phyloP scores from a whole-genome alignment of 2,329 filamentous ascomycete genomes.

The Monosporascus sp. region DNA sequence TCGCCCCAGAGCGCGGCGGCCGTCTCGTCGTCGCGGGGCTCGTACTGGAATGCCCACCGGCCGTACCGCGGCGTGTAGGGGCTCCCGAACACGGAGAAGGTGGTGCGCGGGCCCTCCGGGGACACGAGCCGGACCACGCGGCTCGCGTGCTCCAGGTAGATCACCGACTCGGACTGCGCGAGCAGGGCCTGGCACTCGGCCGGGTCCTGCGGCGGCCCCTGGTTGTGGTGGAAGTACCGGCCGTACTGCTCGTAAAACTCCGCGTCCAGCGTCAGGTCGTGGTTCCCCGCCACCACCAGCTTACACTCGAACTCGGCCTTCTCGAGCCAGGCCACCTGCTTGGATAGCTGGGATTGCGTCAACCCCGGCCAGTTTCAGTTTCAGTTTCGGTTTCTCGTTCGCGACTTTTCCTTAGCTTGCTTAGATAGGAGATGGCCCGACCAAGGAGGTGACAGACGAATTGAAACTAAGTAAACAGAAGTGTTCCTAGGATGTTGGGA shows the following conservation, averaged over 20 bases:
- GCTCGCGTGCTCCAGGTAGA: conserved; percentile 59
- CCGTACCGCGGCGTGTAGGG: conserved; percentile 54
- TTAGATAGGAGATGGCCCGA: too few species aligned
- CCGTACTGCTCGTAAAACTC: conserved; percentile 54
- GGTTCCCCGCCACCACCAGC: conserved; percentile 69
- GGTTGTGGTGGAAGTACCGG: conserved; percentile 50
- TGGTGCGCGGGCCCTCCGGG: conserved; percentile 50
- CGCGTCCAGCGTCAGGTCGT: conserved; percentile 68
- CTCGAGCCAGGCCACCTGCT: conserved; percentile 62
- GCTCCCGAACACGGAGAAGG: conserved; percentile 66
- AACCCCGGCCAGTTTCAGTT: neutral
- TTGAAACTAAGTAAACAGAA: too few species aligned
- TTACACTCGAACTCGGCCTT: conserved; percentile 64
- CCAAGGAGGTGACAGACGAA: too few species aligned
- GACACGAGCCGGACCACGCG: conserved; percentile 49
- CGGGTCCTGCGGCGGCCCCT: conserved; percentile 41
- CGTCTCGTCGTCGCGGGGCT: conserved; percentile 12
- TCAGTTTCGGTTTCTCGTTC: too few species aligned
- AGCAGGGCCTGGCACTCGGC: conserved; percentile 51
- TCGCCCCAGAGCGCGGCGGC: conserved; percentile 47
- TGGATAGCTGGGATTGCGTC: conserved; percentile 41
- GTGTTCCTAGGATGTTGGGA: too few species aligned
- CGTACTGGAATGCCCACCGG: conserved; percentile 68
- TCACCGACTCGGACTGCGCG: conserved; percentile 40
- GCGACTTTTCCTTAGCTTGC: too few species aligned